Base-by-base conservation (phyloP, 2,329 filamentous ascomycete genomes). In the Phoma sp. region DNA sequence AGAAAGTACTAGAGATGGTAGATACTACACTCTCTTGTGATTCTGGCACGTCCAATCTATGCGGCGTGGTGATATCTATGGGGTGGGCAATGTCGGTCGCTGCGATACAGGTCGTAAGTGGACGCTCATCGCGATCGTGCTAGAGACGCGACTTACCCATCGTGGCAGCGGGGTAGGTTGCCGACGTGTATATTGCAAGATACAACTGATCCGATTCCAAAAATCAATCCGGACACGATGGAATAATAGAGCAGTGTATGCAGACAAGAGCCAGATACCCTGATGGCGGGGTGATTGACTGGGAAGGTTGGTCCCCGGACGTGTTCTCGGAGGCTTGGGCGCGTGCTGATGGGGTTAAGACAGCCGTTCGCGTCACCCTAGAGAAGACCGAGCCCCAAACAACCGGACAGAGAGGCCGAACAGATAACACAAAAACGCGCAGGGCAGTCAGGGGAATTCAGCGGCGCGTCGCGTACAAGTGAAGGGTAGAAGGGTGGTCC, bases 21-120 rank as follows among this genome's bases (percentile, higher is more conserved):
- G 74, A 76, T 5, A 68, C 49, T 39, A 65, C 57, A 1, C 71
- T 74, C 34, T 74, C 72, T 53, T 76, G 73, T 26, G 73, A 72
- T 42, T 60, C 57, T 17, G 61, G 67, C 15, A 54, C 39, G 17
- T 49, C 45, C 29, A 54, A 12, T 26, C 9, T 45, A 26, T 30
- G 45, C 20, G 40, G 45, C 23, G 34, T 40, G 34, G 51, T 29
- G 23, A 49, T 40, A 38, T 37, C 45, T 49, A 49, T 46, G 12
- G 51, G 39, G 23, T 43, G 46, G 28, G 28, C 29, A 36, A 23
- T 34, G 33, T 49, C 46, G 45, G 46, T 45, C 45, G 49, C 51
- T 54, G 45, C 49, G 51, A 23, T 54, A 40, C 51, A 46, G 49
- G 45, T 49, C 51, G 59, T 64, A 57, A 65, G 64, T 65, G 54